Conservation (phyloP, 1,284 basidiomycete species). For the Microbotryum violaceum region DNA sequence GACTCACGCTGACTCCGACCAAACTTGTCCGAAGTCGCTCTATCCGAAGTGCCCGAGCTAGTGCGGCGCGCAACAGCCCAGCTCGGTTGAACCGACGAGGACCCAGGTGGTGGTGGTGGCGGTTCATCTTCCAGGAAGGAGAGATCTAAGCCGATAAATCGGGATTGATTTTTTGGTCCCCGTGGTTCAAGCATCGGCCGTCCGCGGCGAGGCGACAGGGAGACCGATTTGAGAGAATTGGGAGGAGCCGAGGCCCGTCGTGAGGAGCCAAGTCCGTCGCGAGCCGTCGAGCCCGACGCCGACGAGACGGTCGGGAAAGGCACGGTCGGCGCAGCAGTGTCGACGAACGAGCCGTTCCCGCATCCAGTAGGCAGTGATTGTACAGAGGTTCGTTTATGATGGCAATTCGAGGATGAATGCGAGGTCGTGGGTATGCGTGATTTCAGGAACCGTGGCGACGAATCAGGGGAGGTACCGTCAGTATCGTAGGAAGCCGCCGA, state of each 20-base stretch:
- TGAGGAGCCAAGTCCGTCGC: background rate
- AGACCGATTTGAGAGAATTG: background rate
- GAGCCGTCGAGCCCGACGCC: background rate
- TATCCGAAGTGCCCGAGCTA: too few species aligned
- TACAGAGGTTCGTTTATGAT: background rate
- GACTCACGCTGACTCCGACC: too few species aligned
- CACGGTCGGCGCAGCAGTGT: background rate
- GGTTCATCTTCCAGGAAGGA: constrained; percentile 28
- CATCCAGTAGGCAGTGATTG: background rate
- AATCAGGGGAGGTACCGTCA: background rate
- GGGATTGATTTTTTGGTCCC: background rate
- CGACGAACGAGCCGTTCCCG: background rate
- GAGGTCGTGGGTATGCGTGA: too few species aligned
- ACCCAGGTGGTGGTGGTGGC: constrained; percentile 1
- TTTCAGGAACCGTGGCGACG: background rate
- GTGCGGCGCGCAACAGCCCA: too few species aligned
- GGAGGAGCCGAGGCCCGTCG: background rate
- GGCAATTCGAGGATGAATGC: background rate
- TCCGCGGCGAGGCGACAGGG: background rate
- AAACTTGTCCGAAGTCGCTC: too few species aligned
- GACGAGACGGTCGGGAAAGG: background rate
- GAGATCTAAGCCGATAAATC: constrained; percentile 24
- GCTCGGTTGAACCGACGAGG: too few species aligned
- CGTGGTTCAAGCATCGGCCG: background rate
- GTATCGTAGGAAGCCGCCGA: background rate